These are phyloP conservation scores for Chiua sp. DNA, from an alignment of 1,284 basidiomycete genomes.

Conservation along the genomic window DNA sequence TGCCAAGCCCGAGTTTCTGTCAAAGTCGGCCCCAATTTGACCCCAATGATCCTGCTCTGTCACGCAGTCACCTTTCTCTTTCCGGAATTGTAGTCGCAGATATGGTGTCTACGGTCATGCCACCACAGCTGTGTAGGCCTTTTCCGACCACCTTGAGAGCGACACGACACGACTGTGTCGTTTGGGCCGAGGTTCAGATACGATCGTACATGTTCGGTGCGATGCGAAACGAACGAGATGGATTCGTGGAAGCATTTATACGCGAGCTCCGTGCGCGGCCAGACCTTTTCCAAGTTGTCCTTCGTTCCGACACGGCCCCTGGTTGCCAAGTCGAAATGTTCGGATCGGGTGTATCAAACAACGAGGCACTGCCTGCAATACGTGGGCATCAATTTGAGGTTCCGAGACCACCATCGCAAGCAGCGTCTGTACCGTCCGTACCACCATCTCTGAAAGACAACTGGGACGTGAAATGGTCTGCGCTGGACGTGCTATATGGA, in stretches of 20 bases:
- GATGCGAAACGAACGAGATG: slow-evolving; percentile 32
- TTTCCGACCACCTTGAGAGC: slow-evolving; percentile 19
- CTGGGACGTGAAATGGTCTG: slow-evolving; percentile 24
- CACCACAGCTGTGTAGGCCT: slow-evolving; percentile 9
- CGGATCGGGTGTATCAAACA: slow-evolving; percentile 17
- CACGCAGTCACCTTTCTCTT: slow-evolving; percentile 33
- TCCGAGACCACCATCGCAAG: slow-evolving; percentile 4
- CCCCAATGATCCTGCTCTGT: slow-evolving; percentile 1
- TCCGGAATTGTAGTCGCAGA: slow-evolving; percentile 36
- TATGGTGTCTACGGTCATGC: slow-evolving; percentile 10
- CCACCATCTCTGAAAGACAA: not conserved
- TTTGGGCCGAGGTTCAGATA: slow-evolving; percentile 25
- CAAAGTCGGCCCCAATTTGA: not conserved
- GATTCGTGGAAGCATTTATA: slow-evolving; percentile 32
- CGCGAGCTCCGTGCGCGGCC: slow-evolving; percentile 33
- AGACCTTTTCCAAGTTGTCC: slow-evolving; percentile 38
- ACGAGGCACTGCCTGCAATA: slow-evolving; percentile 11
- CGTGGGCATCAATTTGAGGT: slow-evolving; percentile 32
- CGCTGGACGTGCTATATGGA: slow-evolving; percentile 28
- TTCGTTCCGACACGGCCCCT: slow-evolving; percentile 33
- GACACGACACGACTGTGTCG: slow-evolving; percentile 14
- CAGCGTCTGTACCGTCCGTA: not conserved
- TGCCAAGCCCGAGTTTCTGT: slow-evolving; percentile 26
- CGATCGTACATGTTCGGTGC: slow-evolving; percentile 39
- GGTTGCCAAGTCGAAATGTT: slow-evolving; percentile 27